Base-by-base conservation (phyloP, 2,329 filamentous ascomycete genomes). In the Cytospora piceicola region DNA sequence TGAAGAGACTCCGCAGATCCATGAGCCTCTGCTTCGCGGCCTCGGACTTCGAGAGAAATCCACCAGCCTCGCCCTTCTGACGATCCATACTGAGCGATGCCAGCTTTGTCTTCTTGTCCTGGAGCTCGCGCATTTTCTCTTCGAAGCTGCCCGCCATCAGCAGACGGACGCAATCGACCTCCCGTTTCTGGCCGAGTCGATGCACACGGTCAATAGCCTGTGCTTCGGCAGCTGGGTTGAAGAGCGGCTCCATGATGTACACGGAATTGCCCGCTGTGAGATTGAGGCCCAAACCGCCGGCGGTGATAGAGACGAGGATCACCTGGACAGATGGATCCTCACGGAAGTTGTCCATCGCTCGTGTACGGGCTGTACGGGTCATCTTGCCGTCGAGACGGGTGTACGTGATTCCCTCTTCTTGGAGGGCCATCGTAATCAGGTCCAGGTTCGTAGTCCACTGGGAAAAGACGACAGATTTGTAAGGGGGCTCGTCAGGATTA, bases 181-280 rank as follows among this genome's bases (percentile, higher is more conserved):
- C 86, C n/a, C 95, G 85, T 72, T 87, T 95, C 80, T 99, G 95
- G 0, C 95, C 94, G 1, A 97, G 82, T 22, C 94, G 89, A 76
- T 97, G 94, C 7, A 99, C 92, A 34, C 95, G 92, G 75, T 98
- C 95, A 9, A 98, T 85, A 2, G 95, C 95, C 78, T 99, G 95
- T 6, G 93, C 92, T 77, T 99, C 94, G 0, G 94, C 93, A 0
- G 93, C 94, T 0, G 95, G 95, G 73, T 99, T 99, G 80, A 94
- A 99, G 74, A 97, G 94, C 6, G 95, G 95, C 76, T 99, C 95
- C 94, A 99, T 98, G 72, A 98, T 91, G 75, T 95, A 98, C 17
- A 96, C 94, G 63, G 87, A 90, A 74, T 89, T 95, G 36, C 90
- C 94, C 0, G 91, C 83, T 0, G 94, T 97, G 63, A 98, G 81